These are phyloP conservation scores for Barnettozyma sucrosica DNA, from an alignment of 805 yeast genomes.

Conservation along the genomic window DNA sequence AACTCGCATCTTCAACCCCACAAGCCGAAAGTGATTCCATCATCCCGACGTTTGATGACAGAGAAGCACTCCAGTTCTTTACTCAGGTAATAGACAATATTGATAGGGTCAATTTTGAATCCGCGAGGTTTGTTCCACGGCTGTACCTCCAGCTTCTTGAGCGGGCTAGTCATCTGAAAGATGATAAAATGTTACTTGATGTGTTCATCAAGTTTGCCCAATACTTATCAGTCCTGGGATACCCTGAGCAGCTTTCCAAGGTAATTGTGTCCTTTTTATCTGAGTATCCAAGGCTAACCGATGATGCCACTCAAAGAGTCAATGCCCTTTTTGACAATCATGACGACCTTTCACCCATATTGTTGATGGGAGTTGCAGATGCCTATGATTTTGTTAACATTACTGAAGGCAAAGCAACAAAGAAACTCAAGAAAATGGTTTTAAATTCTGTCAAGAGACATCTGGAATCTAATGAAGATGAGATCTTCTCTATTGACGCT, in stretches of 20 bases:
- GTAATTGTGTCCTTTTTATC: background rate
- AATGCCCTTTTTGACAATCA: constrained; percentile 2
- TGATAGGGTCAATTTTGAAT: constrained; percentile 14
- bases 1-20: constrained; percentile 5
- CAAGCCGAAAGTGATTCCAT: background rate
- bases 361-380: constrained; percentile 2
- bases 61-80: constrained; percentile 11
- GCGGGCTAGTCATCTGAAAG: background rate
- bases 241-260: constrained; percentile 9
- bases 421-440: background rate
- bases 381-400: background rate
- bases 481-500: constrained; percentile 1
- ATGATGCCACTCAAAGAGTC: constrained; percentile 1
- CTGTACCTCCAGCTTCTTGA: constrained; percentile 19
- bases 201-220: constrained; percentile 13
- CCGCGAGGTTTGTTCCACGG: constrained; percentile 22
- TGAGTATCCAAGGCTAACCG: constrained; percentile 2
- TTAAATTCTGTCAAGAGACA: background rate
- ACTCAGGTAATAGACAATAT: constrained; percentile 8
- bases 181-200: constrained; percentile 5
- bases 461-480: background rate
- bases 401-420: background rate
- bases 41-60: constrained; percentile 8
- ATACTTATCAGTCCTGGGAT: constrained; percentile 15
- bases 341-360: background rate